These are phyloP conservation scores for Apophysomyces elegans DNA, from an alignment of 371 early-diverging fungal species.

Conservation along the genomic window DNA sequence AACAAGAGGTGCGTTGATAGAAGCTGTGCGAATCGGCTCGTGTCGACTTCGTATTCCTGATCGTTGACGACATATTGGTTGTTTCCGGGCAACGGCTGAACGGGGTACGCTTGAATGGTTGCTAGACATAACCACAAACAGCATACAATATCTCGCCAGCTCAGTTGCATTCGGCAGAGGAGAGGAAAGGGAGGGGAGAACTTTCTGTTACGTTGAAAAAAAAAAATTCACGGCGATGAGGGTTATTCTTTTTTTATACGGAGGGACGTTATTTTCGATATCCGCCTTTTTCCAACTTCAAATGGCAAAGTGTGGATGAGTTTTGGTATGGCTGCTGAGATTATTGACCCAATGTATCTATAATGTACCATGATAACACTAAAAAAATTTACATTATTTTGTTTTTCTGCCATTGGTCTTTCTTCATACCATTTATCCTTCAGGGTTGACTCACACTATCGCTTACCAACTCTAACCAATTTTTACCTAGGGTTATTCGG, in stretches of 20 bases:
- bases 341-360: neutral
- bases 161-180: slow-evolving; percentile 8
- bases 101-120: slow-evolving; percentile 8
- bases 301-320: neutral
- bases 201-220: slow-evolving; percentile 2
- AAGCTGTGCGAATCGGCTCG: slow-evolving; percentile 29
- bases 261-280: neutral
- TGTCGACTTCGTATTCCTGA: slow-evolving; percentile 24
- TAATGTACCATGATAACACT: neutral
- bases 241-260: slow-evolving; percentile 6
- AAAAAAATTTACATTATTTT: neutral
- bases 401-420: neutral
- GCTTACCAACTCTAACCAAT: neutral
- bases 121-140: slow-evolving; percentile 5
- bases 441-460: neutral
- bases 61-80: neutral
- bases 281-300: slow-evolving; percentile 7
- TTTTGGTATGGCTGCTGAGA: neutral
- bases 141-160: slow-evolving; percentile 8
- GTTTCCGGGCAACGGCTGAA: slow-evolving; percentile 3
- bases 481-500: neutral
- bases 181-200: neutral
- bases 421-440: neutral
- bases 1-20: slow-evolving; percentile 36
- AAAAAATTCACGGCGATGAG: neutral